Base-by-base conservation (phyloP, 306 rosid genomes). In the Cucurbita ficifolia region DNA sequence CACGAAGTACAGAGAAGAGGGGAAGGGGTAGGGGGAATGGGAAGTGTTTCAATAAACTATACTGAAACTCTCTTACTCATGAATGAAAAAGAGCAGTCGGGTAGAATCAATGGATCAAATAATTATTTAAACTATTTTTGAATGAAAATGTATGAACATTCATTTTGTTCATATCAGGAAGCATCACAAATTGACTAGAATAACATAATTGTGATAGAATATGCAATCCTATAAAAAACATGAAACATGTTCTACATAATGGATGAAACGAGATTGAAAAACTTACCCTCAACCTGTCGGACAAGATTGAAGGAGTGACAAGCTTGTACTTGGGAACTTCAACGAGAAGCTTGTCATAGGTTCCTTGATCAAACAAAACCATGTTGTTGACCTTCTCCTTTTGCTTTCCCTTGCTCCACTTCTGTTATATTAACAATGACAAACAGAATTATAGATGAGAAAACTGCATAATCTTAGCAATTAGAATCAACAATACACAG, bases 371-470 rank as follows among this genome's bases (percentile, higher is more conserved):
- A 7, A 69, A 69, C 57, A 69, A 48, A 48, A 69, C 73, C 73
- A 48, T 48, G 73, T 69, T 69, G 73, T 69, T 69, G 56, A 69
- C 73, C 73, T 69, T 69, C 73, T 69, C 73, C 57, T 69, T 69
- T 69, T 69, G 73, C 42, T 69, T 69, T 69, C 73, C 73, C 42
- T 69, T 69, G 39, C 73, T 69, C 73, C 73, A 69, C 57, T 69
- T 69, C 73, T 69, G 73, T 69, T 11, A 18, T 48, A 22, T 24
- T 35, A 68, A 68, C 55, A 36, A 19, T 16, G 4, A 46, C 8
- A 48, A 69, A 69, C 73, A 69, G 5, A 14, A 69, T 21, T 21
- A 64, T 2, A 48, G 43, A 24, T 4, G 7, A 46, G 56, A 69
- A 69, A 40, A 48, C 57, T 48, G 8, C 56, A 48, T 8, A 48